Base-by-base conservation (phyloP, 208 protist genomes). In the Leishmania martiniquensis region DNA sequence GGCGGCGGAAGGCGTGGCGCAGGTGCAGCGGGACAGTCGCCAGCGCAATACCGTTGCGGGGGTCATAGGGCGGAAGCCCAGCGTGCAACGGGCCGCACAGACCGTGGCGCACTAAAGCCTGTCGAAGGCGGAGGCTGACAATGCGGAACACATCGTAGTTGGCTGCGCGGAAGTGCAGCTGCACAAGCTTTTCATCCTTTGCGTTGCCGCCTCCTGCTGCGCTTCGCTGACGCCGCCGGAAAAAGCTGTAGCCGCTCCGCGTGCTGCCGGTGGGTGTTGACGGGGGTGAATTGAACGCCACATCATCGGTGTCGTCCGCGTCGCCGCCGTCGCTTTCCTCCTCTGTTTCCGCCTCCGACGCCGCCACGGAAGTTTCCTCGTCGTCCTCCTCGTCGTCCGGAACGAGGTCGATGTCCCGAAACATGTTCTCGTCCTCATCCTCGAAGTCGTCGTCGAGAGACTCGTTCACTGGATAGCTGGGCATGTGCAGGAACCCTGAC, bases 1-100 rank as follows among this genome's bases (percentile, higher is more conserved):
- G 68, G 0, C 77, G 77, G 37, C 80, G 81, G 60, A 89, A 87
- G 66, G 79, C 73, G 80, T 85, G 76, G 37, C 87, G 85, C 7
- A 91, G 80, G 80, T 91, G 85, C 39, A 91, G 85, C n/a, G 87
- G 87, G 22, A 91, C 81, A 20, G 84, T 84, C 10, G 87, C 80
- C 49, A 91, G 82, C 39, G 80, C 77, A 49, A 91, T 84, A 63
- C 87, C 87, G 78, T 91, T 91, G 60, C 87, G 87, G 17, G 87
- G 87, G 77, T 91, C 87, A 68, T 89, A 87, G 22, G 87, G 82
- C 0, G 87, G 87, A n/a, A 89, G 77, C 2, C 87, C 87, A 12
- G 65, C 68, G 85, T 91, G 87, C 37, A 88, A 76, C 3, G 87
- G 87, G n/a, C 65, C 65, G 45, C 76, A 83, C 39, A 89, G 80